These are phyloP conservation scores for Castanopsis chinensis DNA, from an alignment of 306 rosid species.

Conservation along the genomic window DNA sequence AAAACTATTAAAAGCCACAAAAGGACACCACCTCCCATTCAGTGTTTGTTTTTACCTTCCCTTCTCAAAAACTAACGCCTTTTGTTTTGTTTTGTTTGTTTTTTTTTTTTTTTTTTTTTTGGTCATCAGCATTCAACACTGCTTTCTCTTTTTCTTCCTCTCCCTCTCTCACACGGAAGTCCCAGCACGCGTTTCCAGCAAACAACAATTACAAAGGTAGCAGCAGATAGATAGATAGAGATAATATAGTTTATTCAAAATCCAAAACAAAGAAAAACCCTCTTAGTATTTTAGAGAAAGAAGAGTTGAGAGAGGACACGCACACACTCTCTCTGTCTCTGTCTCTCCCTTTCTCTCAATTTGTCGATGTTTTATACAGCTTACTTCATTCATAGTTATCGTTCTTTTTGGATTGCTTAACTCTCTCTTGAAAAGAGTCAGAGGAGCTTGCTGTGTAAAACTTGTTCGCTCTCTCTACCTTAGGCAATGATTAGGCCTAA, in stretches of 20 bases:
- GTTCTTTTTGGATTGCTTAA: slow-evolving; percentile 8
- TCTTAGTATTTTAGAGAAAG: neutral
- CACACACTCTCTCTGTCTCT: slow-evolving; percentile 5
- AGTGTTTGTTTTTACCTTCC: neutral
- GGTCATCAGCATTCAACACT: neutral
- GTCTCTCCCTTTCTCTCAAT: neutral
- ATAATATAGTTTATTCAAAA: neutral
- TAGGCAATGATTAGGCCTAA: no score
- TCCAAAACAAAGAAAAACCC: neutral
- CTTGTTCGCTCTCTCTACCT: neutral
- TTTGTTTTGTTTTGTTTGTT: neutral
- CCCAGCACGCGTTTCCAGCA: neutral
- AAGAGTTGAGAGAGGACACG: neutral
- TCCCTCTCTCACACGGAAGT: slow-evolving; percentile 34
- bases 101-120: no score
- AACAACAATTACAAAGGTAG: slow-evolving; percentile 1
- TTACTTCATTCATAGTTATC: neutral
- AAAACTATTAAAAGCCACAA: neutral
- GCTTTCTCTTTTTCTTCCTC: neutral
- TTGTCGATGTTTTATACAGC: neutral
- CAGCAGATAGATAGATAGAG: no score
- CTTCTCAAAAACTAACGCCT: slow-evolving; percentile 15
- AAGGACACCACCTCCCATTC: neutral
- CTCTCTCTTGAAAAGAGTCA: slow-evolving; percentile 13
- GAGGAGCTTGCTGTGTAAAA: slow-evolving; percentile 24